Evolutionary conservation across 306 rosid species (phyloP), one percentile per base, ranked within the genome.

Genomic region (Glycine tomentella): DNA sequence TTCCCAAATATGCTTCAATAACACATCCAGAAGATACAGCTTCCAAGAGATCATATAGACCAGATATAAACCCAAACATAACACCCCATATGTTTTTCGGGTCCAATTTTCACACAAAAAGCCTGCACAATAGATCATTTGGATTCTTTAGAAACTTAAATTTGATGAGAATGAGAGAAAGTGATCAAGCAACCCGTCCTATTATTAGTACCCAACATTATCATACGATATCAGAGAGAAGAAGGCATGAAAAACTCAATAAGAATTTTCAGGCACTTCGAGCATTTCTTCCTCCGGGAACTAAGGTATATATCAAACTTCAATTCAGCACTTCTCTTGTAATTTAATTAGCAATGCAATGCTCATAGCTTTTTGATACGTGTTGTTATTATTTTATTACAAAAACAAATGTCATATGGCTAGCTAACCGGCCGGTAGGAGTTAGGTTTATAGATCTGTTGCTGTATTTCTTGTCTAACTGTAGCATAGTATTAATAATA

Each of bases 191-290:
- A 0, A 17, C 68, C 1, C 88, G 87, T 31, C 90, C 92, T 4
- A 72, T 85, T 2, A 72, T 84, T 2, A 84, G 72, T 31, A 78
- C 89, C 1, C 95, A 89, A 59, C 76, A 88, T 59, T 90, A 84
- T 74, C 99, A 93, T 74, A 80, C 84, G 87, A 90, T 95, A 63
- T 86, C 92, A 0, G 99, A 95, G 76, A 1, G 31, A 25, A 87
- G 84, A 49, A 73, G 99, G 62, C 93, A 98, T n/a, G 93, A 89
- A 86, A 91, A 90, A 53, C 89, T 95, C 64, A 93, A 86, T 15
- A 90, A 88, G 59, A 90, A 87, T 84, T 95, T 95, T 52, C 93
- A 86, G 56, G 86, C 88, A 20, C 90, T 95, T 78, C 79, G 88
- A 82, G 59, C 93, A 9, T 71, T 91, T 3, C 98, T 95, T 64